Evolutionary conservation across 2,329 filamentous ascomycete genomes (phyloP).

Genomic region (Trichoderma sp.): DNA sequence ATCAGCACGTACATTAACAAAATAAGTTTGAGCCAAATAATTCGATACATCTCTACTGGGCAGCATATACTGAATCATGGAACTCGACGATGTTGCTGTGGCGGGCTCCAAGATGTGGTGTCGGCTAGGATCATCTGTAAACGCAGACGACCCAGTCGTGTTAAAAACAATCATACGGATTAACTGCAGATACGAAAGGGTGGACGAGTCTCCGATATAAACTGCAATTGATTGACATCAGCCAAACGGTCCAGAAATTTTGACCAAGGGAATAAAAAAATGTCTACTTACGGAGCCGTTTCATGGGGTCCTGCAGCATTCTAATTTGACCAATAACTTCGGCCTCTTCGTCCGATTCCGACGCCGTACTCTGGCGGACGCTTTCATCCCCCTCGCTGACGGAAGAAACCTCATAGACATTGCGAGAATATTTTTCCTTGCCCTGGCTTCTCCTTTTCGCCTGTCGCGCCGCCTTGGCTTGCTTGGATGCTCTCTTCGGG

Average conservation of each 20-base stretch:
- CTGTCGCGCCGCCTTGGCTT: background rate
- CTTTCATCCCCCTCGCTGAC: conserved; percentile 13
- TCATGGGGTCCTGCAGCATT: conserved; percentile 59
- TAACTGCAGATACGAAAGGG: conserved; percentile 58
- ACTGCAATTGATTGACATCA: conserved; percentile 36
- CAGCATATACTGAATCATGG: conserved; percentile 31
- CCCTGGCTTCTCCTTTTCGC: conserved; percentile 5
- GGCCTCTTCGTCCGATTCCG: conserved; percentile 49
- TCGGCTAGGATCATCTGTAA: conserved; percentile 55
- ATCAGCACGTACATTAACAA: conserved; percentile 50
- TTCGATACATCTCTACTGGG: conserved; percentile 54
- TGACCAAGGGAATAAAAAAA: background rate
- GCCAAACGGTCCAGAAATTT: conserved; percentile 19
- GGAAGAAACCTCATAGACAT: background rate
- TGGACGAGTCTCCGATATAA: conserved; percentile 62
- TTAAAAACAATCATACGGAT: conserved; percentile 59
- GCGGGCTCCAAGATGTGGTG: conserved; percentile 56
- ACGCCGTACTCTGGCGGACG: conserved; percentile 38
- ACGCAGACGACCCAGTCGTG: conserved; percentile 51
- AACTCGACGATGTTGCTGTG: conserved; percentile 41
- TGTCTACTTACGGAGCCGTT: conserved; percentile 49
- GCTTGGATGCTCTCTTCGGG: conserved; percentile 1
- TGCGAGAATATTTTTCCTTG: background rate
- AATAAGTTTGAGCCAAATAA: conserved; percentile 49
- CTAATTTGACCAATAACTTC: conserved; percentile 52